phyloP scores from a whole-genome alignment of 306 rosid genomes.

The Elaeagnus macrophylla region DNA sequence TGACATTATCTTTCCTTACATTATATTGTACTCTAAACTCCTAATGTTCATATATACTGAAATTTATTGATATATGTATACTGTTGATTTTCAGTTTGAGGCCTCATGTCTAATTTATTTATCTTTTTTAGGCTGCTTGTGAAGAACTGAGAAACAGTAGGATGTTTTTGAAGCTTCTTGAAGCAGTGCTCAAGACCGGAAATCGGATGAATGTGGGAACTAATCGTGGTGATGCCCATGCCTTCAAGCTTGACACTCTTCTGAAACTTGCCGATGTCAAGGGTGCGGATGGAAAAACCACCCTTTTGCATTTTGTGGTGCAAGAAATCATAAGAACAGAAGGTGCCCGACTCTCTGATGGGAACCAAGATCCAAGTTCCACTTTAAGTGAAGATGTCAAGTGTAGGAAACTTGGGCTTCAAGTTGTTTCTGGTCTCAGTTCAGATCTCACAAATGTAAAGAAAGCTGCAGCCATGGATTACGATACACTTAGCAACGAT shows the following conservation, averaged over 20 bases:
- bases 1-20: not conserved
- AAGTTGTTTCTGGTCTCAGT: constrained; percentile 74
- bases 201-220: constrained; percentile 98
- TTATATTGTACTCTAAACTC: not conserved
- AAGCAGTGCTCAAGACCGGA: constrained; percentile 93
- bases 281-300: constrained; percentile 92
- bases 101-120: constrained; percentile 10
- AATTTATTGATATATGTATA: too few relatives aligned
- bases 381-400: constrained; percentile 52
- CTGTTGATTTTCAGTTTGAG: not conserved
- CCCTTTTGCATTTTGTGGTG: constrained; percentile 82
- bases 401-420: constrained; percentile 75
- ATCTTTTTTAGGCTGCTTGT: constrained; percentile 53
- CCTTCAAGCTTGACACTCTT: constrained; percentile 99
- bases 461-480: constrained; percentile 93
- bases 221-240: constrained; percentile 92
- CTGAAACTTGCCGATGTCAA: constrained; percentile 87
- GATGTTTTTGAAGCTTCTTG: constrained; percentile 91
- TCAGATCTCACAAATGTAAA: constrained; percentile 80
- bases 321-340: constrained; percentile 90
- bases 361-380: constrained; percentile 35
- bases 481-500: constrained; percentile 61
- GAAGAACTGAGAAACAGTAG: constrained; percentile 86
- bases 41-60: too few relatives aligned
- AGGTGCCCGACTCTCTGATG: constrained; percentile 53